Evolutionary conservation across 805 yeast genomes (phyloP).

Genomic region (Barnettozyma californica): DNA sequence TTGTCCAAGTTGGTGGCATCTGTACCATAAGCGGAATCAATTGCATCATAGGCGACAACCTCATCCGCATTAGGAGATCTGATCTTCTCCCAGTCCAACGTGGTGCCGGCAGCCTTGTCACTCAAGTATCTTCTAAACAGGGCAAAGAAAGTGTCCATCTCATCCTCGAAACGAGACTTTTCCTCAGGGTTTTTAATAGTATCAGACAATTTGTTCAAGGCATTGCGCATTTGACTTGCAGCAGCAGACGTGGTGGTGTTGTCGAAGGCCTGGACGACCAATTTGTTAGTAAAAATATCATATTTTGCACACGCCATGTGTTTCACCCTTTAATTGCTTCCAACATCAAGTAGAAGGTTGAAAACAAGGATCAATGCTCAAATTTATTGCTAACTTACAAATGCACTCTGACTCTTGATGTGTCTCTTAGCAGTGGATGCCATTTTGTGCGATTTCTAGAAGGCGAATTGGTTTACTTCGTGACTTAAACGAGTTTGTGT

Average conservation of each 20-base stretch:
- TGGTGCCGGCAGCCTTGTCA: slow-evolving; percentile 80
- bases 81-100: slow-evolving; percentile 93
- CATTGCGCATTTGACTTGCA: slow-evolving; percentile 96
- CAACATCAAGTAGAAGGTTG: no score
- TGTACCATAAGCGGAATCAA: slow-evolving; percentile 36
- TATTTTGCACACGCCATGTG: neutral
- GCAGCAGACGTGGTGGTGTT: slow-evolving; percentile 92
- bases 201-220: slow-evolving; percentile 84
- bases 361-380: no score
- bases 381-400: slow-evolving; percentile 15
- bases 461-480: neutral
- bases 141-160: slow-evolving; percentile 92
- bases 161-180: slow-evolving; percentile 67
- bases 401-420: slow-evolving; percentile 33
- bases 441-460: slow-evolving; percentile 11
- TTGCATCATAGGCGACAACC: slow-evolving; percentile 70
- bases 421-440: slow-evolving; percentile 30
- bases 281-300: neutral
- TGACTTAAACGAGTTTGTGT: neutral
- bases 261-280: slow-evolving; percentile 66
- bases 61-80: slow-evolving; percentile 86
- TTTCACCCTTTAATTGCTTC: neutral
- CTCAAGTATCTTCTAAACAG: slow-evolving; percentile 87
- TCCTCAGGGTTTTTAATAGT: slow-evolving; percentile 50
- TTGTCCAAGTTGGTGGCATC: slow-evolving; percentile 47